These are phyloP conservation scores for Tolypocladium cylindrosporum DNA, from an alignment of 2,329 filamentous ascomycete genomes.

Conservation along the genomic window DNA sequence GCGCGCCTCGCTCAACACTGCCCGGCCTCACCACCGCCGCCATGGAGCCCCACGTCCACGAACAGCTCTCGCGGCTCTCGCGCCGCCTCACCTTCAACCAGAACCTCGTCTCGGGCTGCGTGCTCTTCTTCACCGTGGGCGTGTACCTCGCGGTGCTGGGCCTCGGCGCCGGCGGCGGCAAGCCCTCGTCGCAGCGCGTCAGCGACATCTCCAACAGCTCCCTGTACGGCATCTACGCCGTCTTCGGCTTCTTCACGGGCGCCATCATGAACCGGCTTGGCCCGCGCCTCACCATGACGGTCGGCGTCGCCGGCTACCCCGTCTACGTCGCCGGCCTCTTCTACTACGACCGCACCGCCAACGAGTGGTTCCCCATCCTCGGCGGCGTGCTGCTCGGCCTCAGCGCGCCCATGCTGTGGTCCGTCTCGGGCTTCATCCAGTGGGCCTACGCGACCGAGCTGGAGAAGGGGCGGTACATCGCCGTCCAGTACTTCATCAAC, in stretches of 20 bases:
- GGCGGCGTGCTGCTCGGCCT: constrained; percentile 9
- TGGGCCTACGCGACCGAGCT: constrained; percentile 4
- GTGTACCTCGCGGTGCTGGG: not conserved
- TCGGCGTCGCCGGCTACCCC: constrained; percentile 10
- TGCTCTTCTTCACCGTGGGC: no score
- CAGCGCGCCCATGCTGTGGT: constrained; percentile 9
- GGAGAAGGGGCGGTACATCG: constrained; percentile 6
- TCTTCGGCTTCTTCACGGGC: constrained; percentile 5
- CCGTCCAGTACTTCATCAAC: constrained; percentile 4
- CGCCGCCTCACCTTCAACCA: no score
- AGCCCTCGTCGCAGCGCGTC: not conserved
- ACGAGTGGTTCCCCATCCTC: constrained; percentile 9
- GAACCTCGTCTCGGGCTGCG: no score
- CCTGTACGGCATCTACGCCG: constrained; percentile 3
- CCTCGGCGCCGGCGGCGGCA: constrained; percentile 2
- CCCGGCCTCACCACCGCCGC: no score
- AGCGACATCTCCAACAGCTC: constrained; percentile 1
- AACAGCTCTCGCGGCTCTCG: no score
- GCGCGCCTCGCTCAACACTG: no score
- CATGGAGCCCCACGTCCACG: no score
- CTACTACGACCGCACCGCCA: constrained; percentile 8
- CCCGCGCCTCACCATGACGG: constrained; percentile 6
- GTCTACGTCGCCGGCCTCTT: constrained; percentile 11
- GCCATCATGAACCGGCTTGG: constrained; percentile 9
- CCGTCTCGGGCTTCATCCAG: constrained; percentile 2